Evolutionary conservation across 768 basidiomycete species (phyloP).

Genomic region (Pulveroboletus sp.): DNA sequence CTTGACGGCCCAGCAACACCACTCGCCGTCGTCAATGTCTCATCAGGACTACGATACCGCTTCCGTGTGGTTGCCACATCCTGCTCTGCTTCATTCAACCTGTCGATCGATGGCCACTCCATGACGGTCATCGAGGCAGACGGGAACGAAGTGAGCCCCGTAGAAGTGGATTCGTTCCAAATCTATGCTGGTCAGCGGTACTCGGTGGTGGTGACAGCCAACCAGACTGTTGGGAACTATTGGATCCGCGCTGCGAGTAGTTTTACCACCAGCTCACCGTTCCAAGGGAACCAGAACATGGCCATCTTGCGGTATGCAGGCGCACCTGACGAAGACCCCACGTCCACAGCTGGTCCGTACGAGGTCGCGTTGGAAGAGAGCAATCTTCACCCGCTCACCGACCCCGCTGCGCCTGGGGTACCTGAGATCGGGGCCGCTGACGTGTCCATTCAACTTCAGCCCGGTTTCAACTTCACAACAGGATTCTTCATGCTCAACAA

Average conservation of each 20-base stretch:
- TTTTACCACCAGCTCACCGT: conserved; percentile 26
- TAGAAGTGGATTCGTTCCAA: conserved; percentile 36
- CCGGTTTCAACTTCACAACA: neutral
- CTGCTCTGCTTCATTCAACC: conserved; percentile 39
- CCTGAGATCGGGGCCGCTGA: conserved; percentile 37
- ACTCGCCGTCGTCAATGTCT: conserved; percentile 45
- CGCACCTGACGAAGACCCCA: conserved; percentile 41
- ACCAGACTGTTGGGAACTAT: conserved; percentile 47
- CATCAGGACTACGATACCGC: conserved; percentile 41
- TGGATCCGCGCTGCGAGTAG: conserved; percentile 46
- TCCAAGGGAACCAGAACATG: conserved; percentile 39
- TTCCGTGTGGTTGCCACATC: conserved; percentile 49
- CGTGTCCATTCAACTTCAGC: conserved; percentile 26
- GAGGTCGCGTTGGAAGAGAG: conserved; percentile 35
- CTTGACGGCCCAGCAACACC: conserved; percentile 34
- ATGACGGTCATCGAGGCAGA: conserved; percentile 52
- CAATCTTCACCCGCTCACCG: conserved; percentile 35
- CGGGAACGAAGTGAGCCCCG: conserved; percentile 37
- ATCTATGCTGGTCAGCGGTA: conserved; percentile 35
- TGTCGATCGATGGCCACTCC: conserved; percentile 41
- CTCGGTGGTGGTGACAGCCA: conserved; percentile 41
- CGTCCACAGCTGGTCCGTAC: conserved; percentile 18
- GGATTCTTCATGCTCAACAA: conserved; percentile 22
- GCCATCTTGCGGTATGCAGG: conserved; percentile 49
- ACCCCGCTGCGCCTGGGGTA: conserved; percentile 35